These are phyloP conservation scores for Aspergillus affinis DNA, from an alignment of 495 filamentous ascomycete genomes.

Conservation along the genomic window DNA sequence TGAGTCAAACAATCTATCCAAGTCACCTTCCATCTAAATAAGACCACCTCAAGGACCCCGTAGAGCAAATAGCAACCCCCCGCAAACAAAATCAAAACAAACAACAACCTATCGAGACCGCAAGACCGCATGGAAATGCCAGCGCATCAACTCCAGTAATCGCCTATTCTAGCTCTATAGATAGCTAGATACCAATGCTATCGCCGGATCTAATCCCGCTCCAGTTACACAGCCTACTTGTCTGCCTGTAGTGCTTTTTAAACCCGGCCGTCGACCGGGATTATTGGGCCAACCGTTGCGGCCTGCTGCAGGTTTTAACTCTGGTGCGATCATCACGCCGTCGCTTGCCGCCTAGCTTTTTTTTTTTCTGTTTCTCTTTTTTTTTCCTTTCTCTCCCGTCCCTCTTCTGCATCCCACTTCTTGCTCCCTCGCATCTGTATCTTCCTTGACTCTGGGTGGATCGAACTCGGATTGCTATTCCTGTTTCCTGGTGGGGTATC, in stretches of 20 bases:
- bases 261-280: background rate
- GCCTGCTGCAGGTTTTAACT: background rate
- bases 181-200: background rate
- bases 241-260: background rate
- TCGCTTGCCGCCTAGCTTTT: constrained; percentile 1
- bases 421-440: constrained; percentile 2
- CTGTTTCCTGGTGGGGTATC: background rate
- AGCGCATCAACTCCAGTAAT: background rate
- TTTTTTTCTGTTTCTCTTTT: constrained; percentile 2
- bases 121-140: background rate
- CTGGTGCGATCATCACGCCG: background rate
- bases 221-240: background rate
- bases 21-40: too few relatives aligned
- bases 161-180: too few relatives aligned
- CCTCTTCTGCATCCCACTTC: constrained; percentile 6
- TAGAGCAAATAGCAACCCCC: background rate
- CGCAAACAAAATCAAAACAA: background rate
- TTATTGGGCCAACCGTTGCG: background rate
- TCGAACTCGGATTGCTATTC: background rate
- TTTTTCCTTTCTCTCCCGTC: constrained; percentile 9
- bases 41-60: background rate
- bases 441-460: background rate
- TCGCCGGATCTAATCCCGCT: background rate
- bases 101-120: background rate
- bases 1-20: background rate